Conservation (phyloP, 805 yeast genomes). For the Sungouiella blattae region DNA sequence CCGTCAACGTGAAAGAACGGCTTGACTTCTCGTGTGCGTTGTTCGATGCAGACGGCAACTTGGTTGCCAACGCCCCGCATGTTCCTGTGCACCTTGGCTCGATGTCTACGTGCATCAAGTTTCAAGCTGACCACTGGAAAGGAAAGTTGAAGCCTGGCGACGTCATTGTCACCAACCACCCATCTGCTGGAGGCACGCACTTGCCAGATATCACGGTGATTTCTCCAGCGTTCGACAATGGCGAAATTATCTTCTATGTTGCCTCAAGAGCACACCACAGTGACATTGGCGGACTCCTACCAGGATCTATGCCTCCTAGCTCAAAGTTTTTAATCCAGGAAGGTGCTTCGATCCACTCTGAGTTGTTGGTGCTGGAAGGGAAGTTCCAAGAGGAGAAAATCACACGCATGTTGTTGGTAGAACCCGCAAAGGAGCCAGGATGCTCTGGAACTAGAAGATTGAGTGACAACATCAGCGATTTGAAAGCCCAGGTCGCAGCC, state of each 20-base stretch:
- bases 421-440: slow-evolving; percentile 79
- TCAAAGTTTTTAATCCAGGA: slow-evolving; percentile 83
- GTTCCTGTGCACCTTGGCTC: slow-evolving; percentile 46
- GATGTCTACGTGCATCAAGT: slow-evolving; percentile 45
- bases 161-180: slow-evolving; percentile 42
- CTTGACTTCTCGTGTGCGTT: slow-evolving; percentile 46
- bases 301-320: slow-evolving; percentile 94
- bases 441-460: slow-evolving; percentile 87
- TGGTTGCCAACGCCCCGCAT: slow-evolving; percentile 47
- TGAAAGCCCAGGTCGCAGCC: slow-evolving; percentile 38
- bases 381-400: slow-evolving; percentile 72
- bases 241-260: slow-evolving; percentile 67
- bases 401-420: slow-evolving; percentile 55
- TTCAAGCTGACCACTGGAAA: slow-evolving; percentile 38
- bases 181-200: slow-evolving; percentile 42
- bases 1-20: slow-evolving; percentile 44
- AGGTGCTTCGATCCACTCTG: slow-evolving; percentile 84
- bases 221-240: slow-evolving; percentile 70
- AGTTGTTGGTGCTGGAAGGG: slow-evolving; percentile 65
- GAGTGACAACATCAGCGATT: slow-evolving; percentile 72
- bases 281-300: slow-evolving; percentile 88
- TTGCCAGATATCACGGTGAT: slow-evolving; percentile 72
- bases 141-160: slow-evolving; percentile 40
- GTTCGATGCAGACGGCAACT: slow-evolving; percentile 39
- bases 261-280: slow-evolving; percentile 97